Evolutionary conservation across 148 eudicot species (phyloP), one percentile per base, ranked within the genome.

Genomic region (Camellia granthamiana): DNA sequence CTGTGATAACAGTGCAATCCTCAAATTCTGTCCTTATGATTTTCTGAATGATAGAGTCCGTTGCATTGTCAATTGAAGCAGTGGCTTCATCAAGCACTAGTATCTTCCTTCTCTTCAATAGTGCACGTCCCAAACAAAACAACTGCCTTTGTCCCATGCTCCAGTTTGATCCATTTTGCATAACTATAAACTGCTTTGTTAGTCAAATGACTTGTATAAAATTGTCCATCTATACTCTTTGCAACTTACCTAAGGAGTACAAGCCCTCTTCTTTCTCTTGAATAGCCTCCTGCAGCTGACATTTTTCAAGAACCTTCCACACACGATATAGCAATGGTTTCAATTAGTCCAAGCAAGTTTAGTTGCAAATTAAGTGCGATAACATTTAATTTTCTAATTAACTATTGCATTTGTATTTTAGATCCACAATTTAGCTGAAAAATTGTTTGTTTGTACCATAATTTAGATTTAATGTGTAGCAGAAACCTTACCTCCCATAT

Each of bases 281-380:
- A 60, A 94, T 91, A 7, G 80, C 89, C 58, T 92, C 98, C 82
- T 85, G 85, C 18, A 94, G 92, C 81, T 94, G 97, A 81, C 95
- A 91, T 79, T 92, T 94, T 13, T 82, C 87, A 43, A 94, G 90
- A 60, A 92, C 98, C 98, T 93, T 79, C 55, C 38, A 30, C 38
- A 16, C 18, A 59, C n/a, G 7, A 56, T 61, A 11, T 19, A 44
- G 56, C n/a, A 61, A 76, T 10, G 21, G 6, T 54, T 1, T 54
- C 19, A 59, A 21, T 72, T 23, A 52, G 76, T 3, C 11, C n/a
- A 46, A 18, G 16, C 30, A 52, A 52, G 55, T 51, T 10, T 16
- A 30, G 38, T 30, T 30, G 38, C 38, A 30, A 30, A 30, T 30
- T 30, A 30, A 30, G 38, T 30, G 3, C 1, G 67, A 63, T 18